Conservation (phyloP, 2,329 filamentous ascomycete species). For the Arthroderma sp. region DNA sequence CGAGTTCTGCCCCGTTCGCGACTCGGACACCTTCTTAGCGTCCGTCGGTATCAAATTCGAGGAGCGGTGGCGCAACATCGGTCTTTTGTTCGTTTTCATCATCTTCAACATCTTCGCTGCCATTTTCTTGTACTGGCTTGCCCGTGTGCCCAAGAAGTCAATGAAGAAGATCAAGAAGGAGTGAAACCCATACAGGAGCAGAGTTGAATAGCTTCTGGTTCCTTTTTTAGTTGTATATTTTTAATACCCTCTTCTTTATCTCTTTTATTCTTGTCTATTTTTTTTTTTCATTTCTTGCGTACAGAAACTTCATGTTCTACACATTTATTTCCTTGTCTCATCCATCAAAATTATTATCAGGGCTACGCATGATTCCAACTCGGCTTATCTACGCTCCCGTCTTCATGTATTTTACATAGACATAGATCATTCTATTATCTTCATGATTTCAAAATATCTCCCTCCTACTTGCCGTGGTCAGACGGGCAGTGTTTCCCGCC, state of each 20-base stretch:
- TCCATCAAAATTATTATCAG: not conserved
- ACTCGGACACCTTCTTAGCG: constrained; percentile 37
- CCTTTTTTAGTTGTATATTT: not conserved
- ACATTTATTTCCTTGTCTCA: constrained; percentile 4
- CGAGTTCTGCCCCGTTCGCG: constrained; percentile 35
- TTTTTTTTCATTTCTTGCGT: constrained; percentile 1
- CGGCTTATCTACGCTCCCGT: not conserved
- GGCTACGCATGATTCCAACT: not conserved
- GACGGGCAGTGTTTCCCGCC: too few relatives aligned
- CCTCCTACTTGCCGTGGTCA: too few relatives aligned
- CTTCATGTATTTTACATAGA: not conserved
- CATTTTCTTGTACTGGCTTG: constrained; percentile 49
- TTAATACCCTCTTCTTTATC: not conserved
- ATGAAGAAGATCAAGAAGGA: constrained; percentile 11
- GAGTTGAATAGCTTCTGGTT: not conserved
- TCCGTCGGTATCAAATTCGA: constrained; percentile 29
- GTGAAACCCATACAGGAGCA: constrained; percentile 1
- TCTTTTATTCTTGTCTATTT: not conserved
- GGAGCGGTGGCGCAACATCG: constrained; percentile 55
- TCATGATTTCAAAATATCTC: too few relatives aligned
- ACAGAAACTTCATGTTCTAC: not conserved
- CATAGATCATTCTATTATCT: too few relatives aligned
- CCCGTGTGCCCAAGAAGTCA: constrained; percentile 38
- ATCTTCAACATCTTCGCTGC: constrained; percentile 49
- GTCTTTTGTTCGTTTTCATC: constrained; percentile 55